Base-by-base conservation (phyloP, 257 asterid species). In the Marsdenia floribunda region DNA sequence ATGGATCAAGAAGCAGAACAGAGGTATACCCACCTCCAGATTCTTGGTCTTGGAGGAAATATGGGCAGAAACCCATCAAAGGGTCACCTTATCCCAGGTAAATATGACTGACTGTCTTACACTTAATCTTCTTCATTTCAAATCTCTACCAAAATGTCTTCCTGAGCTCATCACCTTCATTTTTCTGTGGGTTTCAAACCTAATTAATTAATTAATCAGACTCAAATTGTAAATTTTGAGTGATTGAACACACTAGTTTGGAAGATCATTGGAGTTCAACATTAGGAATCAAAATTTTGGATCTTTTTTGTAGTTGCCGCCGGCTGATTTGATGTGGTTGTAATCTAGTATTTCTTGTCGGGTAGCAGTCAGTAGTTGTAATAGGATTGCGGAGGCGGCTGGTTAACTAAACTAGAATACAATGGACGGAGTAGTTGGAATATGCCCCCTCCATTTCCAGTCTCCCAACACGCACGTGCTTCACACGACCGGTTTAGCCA, bases 21-120 rank as follows among this genome's bases (percentile, higher is more conserved):
- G 97, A 91, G 84, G 91, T 88, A 40, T 87, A 88, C 80, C 97
- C 97, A 59, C 96, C 97, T 78, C 87, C 90, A 82, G 96, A 91
- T 89, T 87, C 96, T 75, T 91, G 97, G 97, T 88, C 97, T 4
- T 91, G 97, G 97, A 86, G 97, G 80, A 91, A 91, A 60, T 91
- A 91, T 79, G 97, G 97, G 29, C 97, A 89, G 40, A 91, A 91
- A 80, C 96, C 97, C 14, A 91, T 91, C 4, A 91, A 91, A 82
- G 93, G 96, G 3, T 91, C 97, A 18, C 96, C 97, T 71, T 91
- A 84, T 75, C 97, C 97, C 16, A 88, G 97, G 97, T 91, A 86
- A 76, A 19, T 60, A 22, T 47, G 46, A 16, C 49, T 14, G n/a
- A n/a, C n/a, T n/a, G n/a, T 66, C 33, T 66, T 66, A 0, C n/a